These are phyloP conservation scores for Bolboschoenus planiculmis DNA, from an alignment of 176 grass and related monocot species.

Conservation along the genomic window DNA sequence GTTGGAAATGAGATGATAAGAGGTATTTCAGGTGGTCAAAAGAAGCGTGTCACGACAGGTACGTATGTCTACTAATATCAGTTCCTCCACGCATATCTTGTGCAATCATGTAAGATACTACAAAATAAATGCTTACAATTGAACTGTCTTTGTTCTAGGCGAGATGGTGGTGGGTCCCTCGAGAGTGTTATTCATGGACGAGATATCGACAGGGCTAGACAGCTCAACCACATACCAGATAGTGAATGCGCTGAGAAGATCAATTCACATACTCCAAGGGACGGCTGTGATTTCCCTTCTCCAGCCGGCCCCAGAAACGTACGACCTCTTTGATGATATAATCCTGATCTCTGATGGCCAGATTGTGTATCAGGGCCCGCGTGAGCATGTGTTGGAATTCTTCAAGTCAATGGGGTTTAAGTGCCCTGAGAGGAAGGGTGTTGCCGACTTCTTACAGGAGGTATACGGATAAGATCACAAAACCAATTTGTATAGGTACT, in stretches of 20 bases:
- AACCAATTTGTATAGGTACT: too few relatives aligned
- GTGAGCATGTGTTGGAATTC: constrained; percentile 75
- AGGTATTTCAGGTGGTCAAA: constrained; percentile 90
- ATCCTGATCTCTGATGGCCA: constrained; percentile 84
- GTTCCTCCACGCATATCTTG: not conserved
- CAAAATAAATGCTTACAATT: constrained; percentile 14
- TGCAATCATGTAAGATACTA: not conserved
- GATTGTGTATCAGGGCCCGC: constrained; percentile 78
- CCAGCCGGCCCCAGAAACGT: constrained; percentile 92
- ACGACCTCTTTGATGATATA: constrained; percentile 88
- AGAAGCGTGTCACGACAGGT: constrained; percentile 94
- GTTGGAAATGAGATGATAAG: constrained; percentile 89
- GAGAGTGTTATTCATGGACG: constrained; percentile 92
- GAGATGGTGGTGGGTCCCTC: constrained; percentile 97
- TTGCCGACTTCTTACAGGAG: constrained; percentile 90
- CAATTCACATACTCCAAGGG: constrained; percentile 71
- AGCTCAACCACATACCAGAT: constrained; percentile 96
- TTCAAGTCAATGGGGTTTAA: constrained; percentile 79
- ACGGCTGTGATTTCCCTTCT: constrained; percentile 85
- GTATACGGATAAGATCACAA: constrained; percentile 28
- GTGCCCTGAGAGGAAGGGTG: constrained; percentile 80
- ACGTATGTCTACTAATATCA: not conserved
- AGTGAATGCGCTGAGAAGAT: constrained; percentile 65
- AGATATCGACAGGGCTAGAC: constrained; percentile 92
- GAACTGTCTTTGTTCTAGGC: constrained; percentile 32